Conservation (phyloP, 257 asterid species). For the Solanum peruvianum region DNA sequence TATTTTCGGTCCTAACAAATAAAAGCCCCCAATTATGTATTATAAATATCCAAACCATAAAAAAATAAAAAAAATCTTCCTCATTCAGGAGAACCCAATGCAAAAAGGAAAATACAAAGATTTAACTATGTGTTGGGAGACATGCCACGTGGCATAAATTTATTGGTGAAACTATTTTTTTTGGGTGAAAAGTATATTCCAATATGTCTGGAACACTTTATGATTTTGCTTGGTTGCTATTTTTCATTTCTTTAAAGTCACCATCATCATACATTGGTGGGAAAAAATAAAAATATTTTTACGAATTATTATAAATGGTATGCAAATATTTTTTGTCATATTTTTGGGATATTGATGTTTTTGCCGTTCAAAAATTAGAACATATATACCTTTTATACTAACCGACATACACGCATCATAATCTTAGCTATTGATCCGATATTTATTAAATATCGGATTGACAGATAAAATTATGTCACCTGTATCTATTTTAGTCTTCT, state of each 20-base stretch:
- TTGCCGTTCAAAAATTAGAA: too few relatives aligned
- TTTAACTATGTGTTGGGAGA: slow-evolving; percentile 22
- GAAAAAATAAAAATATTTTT: too few relatives aligned
- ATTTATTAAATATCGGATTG: too few relatives aligned
- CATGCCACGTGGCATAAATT: slow-evolving; percentile 25
- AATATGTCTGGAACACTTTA: background rate
- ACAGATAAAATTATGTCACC: too few relatives aligned
- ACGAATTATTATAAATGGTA: too few relatives aligned
- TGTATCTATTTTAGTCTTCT: too few relatives aligned
- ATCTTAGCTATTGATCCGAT: too few relatives aligned
- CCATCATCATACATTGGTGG: background rate
- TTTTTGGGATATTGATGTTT: too few relatives aligned
- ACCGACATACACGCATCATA: too few relatives aligned
- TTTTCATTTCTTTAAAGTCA: background rate
- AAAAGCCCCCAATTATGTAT: background rate
- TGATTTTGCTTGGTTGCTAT: background rate
- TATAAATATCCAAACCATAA: background rate
- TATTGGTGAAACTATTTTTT: background rate
- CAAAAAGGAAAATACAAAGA: background rate
- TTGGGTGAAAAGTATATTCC: slow-evolving; percentile 9
- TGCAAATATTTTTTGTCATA: rapidly evolving
- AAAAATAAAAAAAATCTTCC: background rate
- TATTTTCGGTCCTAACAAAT: too few relatives aligned
- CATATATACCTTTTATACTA: too few relatives aligned
- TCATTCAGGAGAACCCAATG: background rate